Evolutionary conservation across 805 yeast genomes (phyloP).

Genomic region (Suhomyces sp.): DNA sequence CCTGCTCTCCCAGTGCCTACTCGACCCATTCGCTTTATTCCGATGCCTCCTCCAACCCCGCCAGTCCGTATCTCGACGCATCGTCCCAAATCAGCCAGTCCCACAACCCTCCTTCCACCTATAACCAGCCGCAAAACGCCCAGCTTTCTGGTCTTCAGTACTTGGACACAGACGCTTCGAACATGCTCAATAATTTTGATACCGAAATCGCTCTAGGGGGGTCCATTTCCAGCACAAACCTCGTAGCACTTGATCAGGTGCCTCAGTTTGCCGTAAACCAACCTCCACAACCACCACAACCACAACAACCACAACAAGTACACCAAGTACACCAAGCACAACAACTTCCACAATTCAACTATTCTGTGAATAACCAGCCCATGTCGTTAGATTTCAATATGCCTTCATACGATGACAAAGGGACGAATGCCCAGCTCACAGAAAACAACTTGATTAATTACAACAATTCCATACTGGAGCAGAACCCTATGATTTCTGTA

Average conservation of each 20-base stretch:
- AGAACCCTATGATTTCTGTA: constrained; percentile 15
- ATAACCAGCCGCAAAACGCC: not conserved
- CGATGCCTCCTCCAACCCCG: constrained; percentile 36
- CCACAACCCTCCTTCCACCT: constrained; percentile 4
- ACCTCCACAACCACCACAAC: not conserved
- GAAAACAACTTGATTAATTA: constrained; percentile 18
- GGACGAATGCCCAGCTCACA: constrained; percentile 2
- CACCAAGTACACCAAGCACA: too few relatives aligned
- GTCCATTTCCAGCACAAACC: constrained; percentile 35
- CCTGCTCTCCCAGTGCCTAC: constrained; percentile 18
- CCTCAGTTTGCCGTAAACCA: not conserved
- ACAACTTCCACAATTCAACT: constrained; percentile 12
- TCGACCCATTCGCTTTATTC: constrained; percentile 28
- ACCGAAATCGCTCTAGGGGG: constrained; percentile 39
- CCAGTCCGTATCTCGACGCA: constrained; percentile 37
- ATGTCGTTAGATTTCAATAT: constrained; percentile 6
- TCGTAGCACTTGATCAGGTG: constrained; percentile 13
- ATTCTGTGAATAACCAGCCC: constrained; percentile 10
- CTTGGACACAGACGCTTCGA: constrained; percentile 4
- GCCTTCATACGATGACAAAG: not conserved
- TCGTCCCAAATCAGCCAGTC: constrained; percentile 26
- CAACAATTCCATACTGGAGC: constrained; percentile 12
- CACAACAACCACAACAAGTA: not conserved
- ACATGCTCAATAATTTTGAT: constrained; percentile 21
- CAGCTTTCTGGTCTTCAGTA: constrained; percentile 4